phyloP scores from a whole-genome alignment of 768 basidiomycete genomes.

The Cystobasidium tubakii region DNA sequence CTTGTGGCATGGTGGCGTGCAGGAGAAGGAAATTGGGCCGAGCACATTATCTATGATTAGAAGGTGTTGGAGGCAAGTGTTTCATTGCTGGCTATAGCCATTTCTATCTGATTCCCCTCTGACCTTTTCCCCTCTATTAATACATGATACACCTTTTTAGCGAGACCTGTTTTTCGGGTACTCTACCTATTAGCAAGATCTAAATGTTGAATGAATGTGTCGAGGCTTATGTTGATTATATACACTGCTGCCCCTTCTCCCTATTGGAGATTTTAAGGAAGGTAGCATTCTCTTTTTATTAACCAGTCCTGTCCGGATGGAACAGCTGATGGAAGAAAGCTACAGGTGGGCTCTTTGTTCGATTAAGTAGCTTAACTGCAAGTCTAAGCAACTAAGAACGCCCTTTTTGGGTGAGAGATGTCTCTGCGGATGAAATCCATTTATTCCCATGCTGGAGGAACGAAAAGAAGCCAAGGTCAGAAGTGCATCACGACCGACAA shows the following conservation, averaged over 20 bases:
- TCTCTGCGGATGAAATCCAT: background rate
- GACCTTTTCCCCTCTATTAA: background rate
- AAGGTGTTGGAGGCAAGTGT: no score
- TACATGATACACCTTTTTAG: background rate
- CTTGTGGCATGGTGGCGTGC: no score
- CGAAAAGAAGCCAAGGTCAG: background rate
- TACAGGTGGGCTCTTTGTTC: background rate
- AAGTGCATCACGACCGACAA: background rate
- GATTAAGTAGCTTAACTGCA: background rate
- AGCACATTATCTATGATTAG: no score
- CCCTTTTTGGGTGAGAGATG: background rate
- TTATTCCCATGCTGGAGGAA: constrained; percentile 3
- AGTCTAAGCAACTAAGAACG: background rate
- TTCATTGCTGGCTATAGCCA: background rate
- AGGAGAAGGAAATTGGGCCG: no score
- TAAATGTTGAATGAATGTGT: background rate
- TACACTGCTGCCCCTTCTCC: background rate
- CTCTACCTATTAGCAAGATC: background rate
- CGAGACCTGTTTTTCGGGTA: background rate
- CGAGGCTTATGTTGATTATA: background rate
- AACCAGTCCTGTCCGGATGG: no score
- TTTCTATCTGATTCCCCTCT: background rate
- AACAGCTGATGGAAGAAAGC: background rate
- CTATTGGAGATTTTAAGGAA: background rate
- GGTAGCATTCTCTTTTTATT: background rate